phyloP scores from a whole-genome alignment of 768 basidiomycete species.

The Boletellus sp. region DNA sequence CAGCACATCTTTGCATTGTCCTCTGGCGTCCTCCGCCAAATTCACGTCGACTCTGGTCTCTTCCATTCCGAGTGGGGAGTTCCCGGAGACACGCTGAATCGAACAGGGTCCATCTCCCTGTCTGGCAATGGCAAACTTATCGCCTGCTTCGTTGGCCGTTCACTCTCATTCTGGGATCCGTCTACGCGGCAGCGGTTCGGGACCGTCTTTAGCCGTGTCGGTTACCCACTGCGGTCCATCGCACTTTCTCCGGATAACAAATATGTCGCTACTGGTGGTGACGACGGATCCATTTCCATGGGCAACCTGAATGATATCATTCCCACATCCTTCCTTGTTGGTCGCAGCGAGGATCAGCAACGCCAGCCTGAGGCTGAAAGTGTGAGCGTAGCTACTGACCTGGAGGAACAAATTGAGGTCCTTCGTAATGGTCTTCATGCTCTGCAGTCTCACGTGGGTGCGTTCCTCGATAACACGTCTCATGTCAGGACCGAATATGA shows the following conservation, averaged over 20 bases:
- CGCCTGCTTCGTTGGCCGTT: neutral
- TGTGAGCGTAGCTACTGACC: too few species aligned
- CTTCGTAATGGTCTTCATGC: neutral
- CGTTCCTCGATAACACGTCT: neutral
- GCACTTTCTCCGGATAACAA: neutral
- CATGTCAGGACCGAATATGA: too few species aligned
- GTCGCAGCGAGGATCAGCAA: too few species aligned
- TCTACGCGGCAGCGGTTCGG: neutral
- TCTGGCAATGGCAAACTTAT: neutral
- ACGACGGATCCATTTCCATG: neutral
- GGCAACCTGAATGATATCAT: neutral
- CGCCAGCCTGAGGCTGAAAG: neutral
- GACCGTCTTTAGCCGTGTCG: neutral
- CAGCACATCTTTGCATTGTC: neutral
- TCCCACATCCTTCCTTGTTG: neutral
- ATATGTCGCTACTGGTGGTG: neutral
- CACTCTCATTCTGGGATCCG: neutral
- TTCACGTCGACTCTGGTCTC: neutral
- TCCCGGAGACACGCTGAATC: neutral
- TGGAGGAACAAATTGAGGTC: neutral
- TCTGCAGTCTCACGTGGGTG: neutral
- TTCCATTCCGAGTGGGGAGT: neutral
- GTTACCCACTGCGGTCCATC: neutral
- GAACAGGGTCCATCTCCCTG: neutral
- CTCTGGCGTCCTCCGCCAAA: neutral